phyloP scores from a whole-genome alignment of 2,329 filamentous ascomycete species.

The Biscogniauxia mediterranea region DNA sequence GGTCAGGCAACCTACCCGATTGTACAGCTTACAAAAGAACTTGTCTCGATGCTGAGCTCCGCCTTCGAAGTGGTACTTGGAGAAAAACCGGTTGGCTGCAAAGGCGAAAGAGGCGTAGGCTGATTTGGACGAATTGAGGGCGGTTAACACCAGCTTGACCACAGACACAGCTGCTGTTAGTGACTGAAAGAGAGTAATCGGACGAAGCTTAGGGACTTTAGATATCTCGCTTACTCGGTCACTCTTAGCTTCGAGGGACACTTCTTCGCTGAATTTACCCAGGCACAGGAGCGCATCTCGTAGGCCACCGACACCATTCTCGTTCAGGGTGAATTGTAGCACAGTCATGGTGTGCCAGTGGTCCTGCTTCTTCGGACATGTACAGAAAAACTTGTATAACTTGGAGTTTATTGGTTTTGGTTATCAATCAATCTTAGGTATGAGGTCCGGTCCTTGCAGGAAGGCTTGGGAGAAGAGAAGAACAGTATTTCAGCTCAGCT shows the following conservation, averaged over 20 bases:
- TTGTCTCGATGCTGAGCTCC: slow-evolving; percentile 49
- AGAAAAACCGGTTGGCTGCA: slow-evolving; percentile 67
- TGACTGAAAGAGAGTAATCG: background rate
- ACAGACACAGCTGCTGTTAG: slow-evolving; percentile 3
- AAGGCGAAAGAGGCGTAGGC: slow-evolving; percentile 74
- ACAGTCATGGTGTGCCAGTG: slow-evolving; percentile 58
- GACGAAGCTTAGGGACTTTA: background rate
- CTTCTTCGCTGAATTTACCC: slow-evolving; percentile 76
- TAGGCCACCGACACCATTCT: slow-evolving; percentile 67
- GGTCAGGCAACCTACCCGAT: slow-evolving; percentile 49
- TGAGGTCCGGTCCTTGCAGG: no score
- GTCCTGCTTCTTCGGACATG: no score
- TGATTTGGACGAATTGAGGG: slow-evolving; percentile 77
- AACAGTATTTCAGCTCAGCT: no score
- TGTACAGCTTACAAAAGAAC: slow-evolving; percentile 75
- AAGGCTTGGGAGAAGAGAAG: no score
- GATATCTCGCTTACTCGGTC: slow-evolving; percentile 53
- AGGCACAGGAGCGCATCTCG: slow-evolving; percentile 74
- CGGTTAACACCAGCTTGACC: slow-evolving; percentile 66
- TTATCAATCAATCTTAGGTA: no score
- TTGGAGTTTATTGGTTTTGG: background rate
- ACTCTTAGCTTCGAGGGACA: slow-evolving; percentile 69
- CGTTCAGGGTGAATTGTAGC: slow-evolving; percentile 71
- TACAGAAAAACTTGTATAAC: background rate
- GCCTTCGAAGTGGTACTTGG: slow-evolving; percentile 66